Percentiles rank a stretch among this genome's conserved stretches.
Evolutionary conservation across 805 yeast genomes (phyloP).

Genomic region (Saccharomycopsis guyanensis): DNA sequence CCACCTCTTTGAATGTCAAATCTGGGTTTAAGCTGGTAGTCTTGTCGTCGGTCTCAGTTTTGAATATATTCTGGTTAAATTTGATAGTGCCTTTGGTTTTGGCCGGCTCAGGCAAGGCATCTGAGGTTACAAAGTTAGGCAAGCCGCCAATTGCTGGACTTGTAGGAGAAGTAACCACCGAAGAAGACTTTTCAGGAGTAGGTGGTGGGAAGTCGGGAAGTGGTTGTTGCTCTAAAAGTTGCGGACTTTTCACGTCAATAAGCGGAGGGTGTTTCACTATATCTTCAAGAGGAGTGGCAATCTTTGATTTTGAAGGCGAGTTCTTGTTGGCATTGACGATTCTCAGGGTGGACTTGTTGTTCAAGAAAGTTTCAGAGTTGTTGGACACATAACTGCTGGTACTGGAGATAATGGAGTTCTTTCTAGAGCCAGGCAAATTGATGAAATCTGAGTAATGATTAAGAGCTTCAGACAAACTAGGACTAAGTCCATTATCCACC

Average conservation of each 20-base stretch:
- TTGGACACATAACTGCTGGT: conserved; percentile 8
- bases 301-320: background rate
- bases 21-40: background rate
- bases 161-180: no score
- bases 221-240: conserved; percentile 48
- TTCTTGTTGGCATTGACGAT: background rate
- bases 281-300: no score
- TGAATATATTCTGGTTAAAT: conserved; percentile 1
- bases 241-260: conserved; percentile 25
- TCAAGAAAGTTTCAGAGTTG: background rate
- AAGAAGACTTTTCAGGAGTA: no score
- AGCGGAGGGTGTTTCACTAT: no score
- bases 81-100: background rate
- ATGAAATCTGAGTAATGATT: conserved; percentile 13
- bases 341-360: background rate
- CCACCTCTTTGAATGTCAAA: conserved; percentile 1
- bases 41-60: background rate
- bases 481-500: background rate
- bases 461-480: background rate
- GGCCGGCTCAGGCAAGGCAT: background rate
- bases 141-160: no score
- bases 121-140: background rate
- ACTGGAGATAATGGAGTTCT: conserved; percentile 17
- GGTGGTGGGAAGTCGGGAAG: conserved; percentile 49
- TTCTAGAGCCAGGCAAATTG: conserved; percentile 18